Base-by-base conservation (phyloP, 2,329 filamentous ascomycete genomes). In the Colletotrichum camelliae region DNA sequence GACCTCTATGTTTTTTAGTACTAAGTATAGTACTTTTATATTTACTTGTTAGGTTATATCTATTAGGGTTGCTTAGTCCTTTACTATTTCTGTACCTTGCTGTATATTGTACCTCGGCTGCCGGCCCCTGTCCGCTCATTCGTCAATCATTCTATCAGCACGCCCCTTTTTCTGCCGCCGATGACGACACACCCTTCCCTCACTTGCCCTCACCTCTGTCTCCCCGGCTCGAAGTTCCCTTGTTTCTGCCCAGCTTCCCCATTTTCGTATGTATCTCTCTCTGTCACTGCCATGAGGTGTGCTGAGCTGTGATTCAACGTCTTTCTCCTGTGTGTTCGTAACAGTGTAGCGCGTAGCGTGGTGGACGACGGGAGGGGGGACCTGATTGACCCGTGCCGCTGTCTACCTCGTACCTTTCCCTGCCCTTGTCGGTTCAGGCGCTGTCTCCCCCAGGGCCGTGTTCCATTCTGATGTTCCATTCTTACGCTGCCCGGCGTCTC, bases 401-500 rank as follows among this genome's bases (percentile, higher is more conserved):
- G 31, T 68, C 65, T 67, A 68, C 48, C 33, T 58, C 37, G 67
- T 43, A 61, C 68, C 33, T 72, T 71, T 61, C 68, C 37, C 52
- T 75, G 31, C 61, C 68, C 52, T 39, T 72, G 61, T 62, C 62
- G 61, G 68, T 61, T 62, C 48, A 48, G 43, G 21, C 43, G 43
- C 55, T 72, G 61, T 72, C 24, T 69, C 24, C 57, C 18, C 61
- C 69, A 64, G 68, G 60, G 33, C 21, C 67, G 39, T 61, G 67
- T 70, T 43, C 57, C 43, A 57, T 65, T 70, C 58, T 70, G 71
- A 43, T 43, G 33, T 66, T 24, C 60, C 48, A 60, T 61, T 66
- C 72, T 68, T 68, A 37, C 68, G 55, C 48, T 39, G 33, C 67
- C 72, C 72, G 35, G 48, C 67, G 67, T 67, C 72, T 72, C 68